A percentile compares a stretch with the other conserved stretches of the same genome.
Conservation (phyloP, 768 basidiomycete genomes). For the Lanmaoa pseudosensibilis region DNA sequence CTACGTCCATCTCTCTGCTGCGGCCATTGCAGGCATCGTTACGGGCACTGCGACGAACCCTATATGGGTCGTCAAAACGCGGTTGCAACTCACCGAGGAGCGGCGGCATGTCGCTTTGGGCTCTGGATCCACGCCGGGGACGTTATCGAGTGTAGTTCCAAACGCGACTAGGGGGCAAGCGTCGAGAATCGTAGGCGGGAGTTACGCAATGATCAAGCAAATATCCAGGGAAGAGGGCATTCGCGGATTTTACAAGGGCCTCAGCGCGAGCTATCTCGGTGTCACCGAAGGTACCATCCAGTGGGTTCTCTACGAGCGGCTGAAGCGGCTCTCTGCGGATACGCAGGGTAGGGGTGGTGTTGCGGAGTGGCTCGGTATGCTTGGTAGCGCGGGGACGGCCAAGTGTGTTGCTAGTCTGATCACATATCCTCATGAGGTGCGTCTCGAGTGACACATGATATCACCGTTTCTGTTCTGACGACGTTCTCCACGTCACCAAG, state of each 20-base stretch:
- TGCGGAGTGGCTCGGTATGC: slow-evolving; percentile 75
- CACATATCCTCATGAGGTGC: slow-evolving; percentile 97
- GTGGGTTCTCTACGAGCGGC: slow-evolving; percentile 93
- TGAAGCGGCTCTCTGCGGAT: slow-evolving; percentile 67
- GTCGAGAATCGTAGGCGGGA: slow-evolving; percentile 47
- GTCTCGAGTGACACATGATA: slow-evolving; percentile 18
- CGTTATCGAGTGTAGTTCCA: not conserved
- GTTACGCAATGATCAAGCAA: slow-evolving; percentile 60
- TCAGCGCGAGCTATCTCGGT: slow-evolving; percentile 93
- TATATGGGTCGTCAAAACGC: slow-evolving; percentile 99
- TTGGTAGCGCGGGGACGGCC: slow-evolving; percentile 88
- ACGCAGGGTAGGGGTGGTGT: slow-evolving; percentile 57
- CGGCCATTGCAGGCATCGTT: slow-evolving; percentile 79
- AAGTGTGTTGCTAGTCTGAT: slow-evolving; percentile 93
- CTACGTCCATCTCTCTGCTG: slow-evolving; percentile 82
- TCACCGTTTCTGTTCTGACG: not conserved
- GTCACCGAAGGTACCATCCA: slow-evolving; percentile 96
- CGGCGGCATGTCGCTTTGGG: slow-evolving; percentile 16
- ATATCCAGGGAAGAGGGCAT: slow-evolving; percentile 83
- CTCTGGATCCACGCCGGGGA: not conserved
- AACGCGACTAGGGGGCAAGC: slow-evolving; percentile 10
- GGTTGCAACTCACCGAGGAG: slow-evolving; percentile 69
- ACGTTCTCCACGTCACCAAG: slow-evolving; percentile 36
- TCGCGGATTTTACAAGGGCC: slow-evolving; percentile 89
- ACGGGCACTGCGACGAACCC: slow-evolving; percentile 95